A percentile compares a stretch with the other conserved stretches of the same genome.
Evolutionary conservation across 768 basidiomycete species (phyloP).

Genomic region (Calvatia gigantea): DNA sequence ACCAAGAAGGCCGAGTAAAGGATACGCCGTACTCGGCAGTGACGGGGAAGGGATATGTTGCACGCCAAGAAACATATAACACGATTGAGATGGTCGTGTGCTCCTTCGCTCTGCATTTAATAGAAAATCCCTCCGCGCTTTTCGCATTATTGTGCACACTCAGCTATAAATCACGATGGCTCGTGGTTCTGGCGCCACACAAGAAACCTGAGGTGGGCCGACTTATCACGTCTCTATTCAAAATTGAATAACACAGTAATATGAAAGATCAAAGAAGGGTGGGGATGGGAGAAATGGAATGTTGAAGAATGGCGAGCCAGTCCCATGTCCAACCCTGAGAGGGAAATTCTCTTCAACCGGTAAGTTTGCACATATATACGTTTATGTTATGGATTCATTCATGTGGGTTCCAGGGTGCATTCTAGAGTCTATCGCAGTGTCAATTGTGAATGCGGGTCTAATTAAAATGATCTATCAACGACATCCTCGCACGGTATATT

Average conservation of each 20-base stretch:
- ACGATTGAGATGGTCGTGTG: constrained; percentile 62
- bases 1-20: neutral
- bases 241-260: neutral
- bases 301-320: constrained; percentile 41
- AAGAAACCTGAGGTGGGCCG: constrained; percentile 66
- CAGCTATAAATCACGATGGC: constrained; percentile 57
- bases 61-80: neutral
- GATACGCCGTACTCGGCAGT: neutral
- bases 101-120: constrained; percentile 72
- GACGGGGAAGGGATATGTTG: neutral
- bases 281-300: constrained; percentile 68
- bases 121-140: constrained; percentile 56
- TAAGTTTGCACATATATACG: constrained; percentile 9
- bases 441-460: constrained; percentile 22
- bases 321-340: constrained; percentile 34
- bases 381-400: neutral
- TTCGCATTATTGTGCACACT: constrained; percentile 65
- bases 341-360: constrained; percentile 50
- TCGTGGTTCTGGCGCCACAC: constrained; percentile 69
- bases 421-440: constrained; percentile 50
- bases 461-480: neutral
- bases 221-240: neutral
- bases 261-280: constrained; percentile 56
- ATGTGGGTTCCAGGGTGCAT: constrained; percentile 35
- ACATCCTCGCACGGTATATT: neutral